Evolutionary conservation across 164 flowering plant species (phyloP), one percentile per base, ranked within the genome.

Genomic region (Magnolia officinalis): DNA sequence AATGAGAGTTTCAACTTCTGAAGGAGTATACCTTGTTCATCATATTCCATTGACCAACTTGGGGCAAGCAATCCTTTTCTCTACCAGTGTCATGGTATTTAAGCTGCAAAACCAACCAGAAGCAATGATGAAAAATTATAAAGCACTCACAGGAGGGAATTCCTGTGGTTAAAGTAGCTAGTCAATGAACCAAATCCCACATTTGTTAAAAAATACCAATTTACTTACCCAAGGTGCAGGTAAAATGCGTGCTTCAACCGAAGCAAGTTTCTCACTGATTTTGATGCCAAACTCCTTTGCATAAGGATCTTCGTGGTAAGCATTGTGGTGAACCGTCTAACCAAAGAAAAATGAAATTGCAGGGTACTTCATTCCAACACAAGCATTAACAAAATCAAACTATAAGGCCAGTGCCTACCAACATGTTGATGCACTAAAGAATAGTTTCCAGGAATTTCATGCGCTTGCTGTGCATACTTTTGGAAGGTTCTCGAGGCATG

Each of bases 11-110:
- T 37, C 6, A 37, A 37, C 45, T 37, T 37, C 6, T 55, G 61
- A 55, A 55, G 50, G 50, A 31, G 16, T 1, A 13, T 84, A 90
- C 96, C 91, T 89, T 88, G 72, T 92, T 91, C 97, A 90, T 91
- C 99, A 96, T 96, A 19, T 96, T 94, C 99, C 99, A 96, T 52
- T 91, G 95, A 3, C 99, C 99, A 26, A 91, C 96, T 76, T 90
- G 94, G 6, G 99, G 99, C 66, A 92, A 81, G 76, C 97, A 94
- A 76, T 94, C 89, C 85, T 84, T 94, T 72, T 91, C 98, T 70
- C 89, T 87, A 19, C 99, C 99, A 0, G 92, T 85, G 58, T 96
- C 99, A 85, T 91, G 95, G 81, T 96, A 96, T 71, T 96, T 96
- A 9, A 96, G 99, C 99, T 96, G 89, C 79, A 86, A 4, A 70